Percentiles rank a stretch among this genome's conserved stretches.
These are phyloP conservation scores for Pestalotiopsis fici DNA, from an alignment of 2,329 filamentous ascomycete species.

Conservation along the genomic window DNA sequence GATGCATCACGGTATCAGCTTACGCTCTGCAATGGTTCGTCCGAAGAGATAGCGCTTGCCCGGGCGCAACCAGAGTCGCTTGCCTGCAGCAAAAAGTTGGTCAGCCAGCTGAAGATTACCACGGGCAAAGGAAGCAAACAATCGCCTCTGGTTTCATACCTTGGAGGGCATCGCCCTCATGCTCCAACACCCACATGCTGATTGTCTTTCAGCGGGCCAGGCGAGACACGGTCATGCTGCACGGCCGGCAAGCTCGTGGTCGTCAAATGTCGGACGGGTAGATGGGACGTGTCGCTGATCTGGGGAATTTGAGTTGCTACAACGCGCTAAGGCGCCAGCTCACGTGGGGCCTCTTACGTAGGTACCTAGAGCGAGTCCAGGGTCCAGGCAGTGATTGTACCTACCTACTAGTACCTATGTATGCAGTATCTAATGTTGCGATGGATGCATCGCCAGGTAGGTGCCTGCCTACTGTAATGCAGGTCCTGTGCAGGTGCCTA, in stretches of 20 bases:
- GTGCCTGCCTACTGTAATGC: too few relatives aligned
- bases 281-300: conserved; percentile 1
- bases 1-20: conserved; percentile 20
- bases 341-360: neutral
- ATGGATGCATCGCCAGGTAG: too few relatives aligned
- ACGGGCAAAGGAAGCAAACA: neutral
- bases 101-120: conserved; percentile 10
- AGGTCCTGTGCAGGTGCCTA: too few relatives aligned
- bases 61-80: conserved; percentile 80
- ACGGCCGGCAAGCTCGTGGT: neutral
- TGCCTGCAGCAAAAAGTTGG: conserved; percentile 46
- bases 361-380: too few relatives aligned
- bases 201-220: neutral
- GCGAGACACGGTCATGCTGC: neutral
- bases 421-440: too few relatives aligned
- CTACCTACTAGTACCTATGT: too few relatives aligned
- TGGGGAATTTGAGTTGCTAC: neutral
- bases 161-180: conserved; percentile 49
- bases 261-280: neutral
- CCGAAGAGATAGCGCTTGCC: conserved; percentile 87
- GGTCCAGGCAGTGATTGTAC: neutral
- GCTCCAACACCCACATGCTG: conserved; percentile 57
- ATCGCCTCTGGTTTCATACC: conserved; percentile 28
- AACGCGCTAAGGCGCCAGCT: conserved; percentile 9
- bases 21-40: conserved; percentile 69